These are phyloP conservation scores for Microthyrium microscopicum DNA, from an alignment of 2,329 filamentous ascomycete genomes.

Conservation along the genomic window DNA sequence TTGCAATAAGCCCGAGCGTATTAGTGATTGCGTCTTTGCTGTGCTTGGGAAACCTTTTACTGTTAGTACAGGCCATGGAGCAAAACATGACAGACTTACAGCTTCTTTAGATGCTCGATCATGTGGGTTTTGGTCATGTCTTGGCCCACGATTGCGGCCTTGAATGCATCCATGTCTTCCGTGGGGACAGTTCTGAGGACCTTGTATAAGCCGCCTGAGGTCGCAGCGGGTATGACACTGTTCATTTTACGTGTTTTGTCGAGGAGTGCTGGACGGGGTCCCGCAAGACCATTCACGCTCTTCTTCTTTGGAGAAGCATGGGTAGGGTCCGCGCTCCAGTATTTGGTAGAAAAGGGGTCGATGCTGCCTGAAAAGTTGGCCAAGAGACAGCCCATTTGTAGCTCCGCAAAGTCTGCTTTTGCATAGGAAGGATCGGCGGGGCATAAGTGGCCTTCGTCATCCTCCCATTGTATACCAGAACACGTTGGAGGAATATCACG, in stretches of 20 bases:
- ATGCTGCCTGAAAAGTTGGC: conserved; percentile 48
- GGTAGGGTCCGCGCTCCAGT: conserved; percentile 43
- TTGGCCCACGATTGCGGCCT: conserved; percentile 49
- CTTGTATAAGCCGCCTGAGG: conserved; percentile 16
- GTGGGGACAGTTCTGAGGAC: conserved; percentile 36
- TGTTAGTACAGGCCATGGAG: conserved; percentile 7
- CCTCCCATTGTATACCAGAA: conserved; percentile 74
- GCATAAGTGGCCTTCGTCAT: conserved; percentile 26
- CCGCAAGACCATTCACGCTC: conserved; percentile 4
- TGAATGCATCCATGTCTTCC: conserved; percentile 51
- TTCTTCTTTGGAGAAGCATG: conserved; percentile 7
- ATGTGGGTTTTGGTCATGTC: conserved; percentile 59
- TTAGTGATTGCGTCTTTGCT: conserved; percentile 54
- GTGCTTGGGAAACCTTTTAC: conserved; percentile 45
- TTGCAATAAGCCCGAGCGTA: conserved; percentile 50
- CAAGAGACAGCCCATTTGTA: conserved; percentile 59
- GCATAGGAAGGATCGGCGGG: conserved; percentile 31
- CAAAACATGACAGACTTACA: conserved; percentile 22
- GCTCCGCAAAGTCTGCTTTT: conserved; percentile 34
- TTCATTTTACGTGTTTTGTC: conserved; percentile 12
- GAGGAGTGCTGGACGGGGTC: conserved; percentile 6
- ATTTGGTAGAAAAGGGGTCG: conserved; percentile 67
- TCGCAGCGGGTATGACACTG: conserved; percentile 20
- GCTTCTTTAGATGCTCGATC: conserved; percentile 57
- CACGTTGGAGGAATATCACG: conserved; percentile 60